Base-by-base conservation (phyloP, 805 yeast species). In the Starmerella potacharoeniae region DNA sequence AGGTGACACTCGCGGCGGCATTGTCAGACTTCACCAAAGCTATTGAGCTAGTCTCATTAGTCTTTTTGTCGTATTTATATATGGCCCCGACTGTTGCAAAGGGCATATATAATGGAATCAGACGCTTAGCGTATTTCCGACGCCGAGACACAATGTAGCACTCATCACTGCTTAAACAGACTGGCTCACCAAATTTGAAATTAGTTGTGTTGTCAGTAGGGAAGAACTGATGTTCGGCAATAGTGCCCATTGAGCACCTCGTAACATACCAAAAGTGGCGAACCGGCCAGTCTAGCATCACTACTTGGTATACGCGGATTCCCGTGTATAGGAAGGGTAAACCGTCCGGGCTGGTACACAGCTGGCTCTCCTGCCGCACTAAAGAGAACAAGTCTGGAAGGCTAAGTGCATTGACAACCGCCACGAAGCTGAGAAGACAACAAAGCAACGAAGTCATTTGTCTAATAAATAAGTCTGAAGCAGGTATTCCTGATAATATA, bases 91-190 rank as follows among this genome's bases (percentile, higher is more conserved):
- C 77, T 68, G 78, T 77, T 0, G 80, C 75, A 17, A 74, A 70
- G 0, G 88, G 86, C 14, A 78, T 68, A 62, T 73, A 81, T 6
- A 80, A 63, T 1, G 77, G 72, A 10, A 74, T 51, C 33, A 73
- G 66, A 50, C 80, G 69, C 11, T 64, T 65, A 0, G 79, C 77
- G 61, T 77, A 82, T 59, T 76, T 74, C 58, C 75, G 74, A 43
- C 82, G 71, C 60, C 89, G 73, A 66, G 79, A 85, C 55, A 82
- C 65, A 55, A 81, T 79, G 62, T 75, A 82, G 56, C 86, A 81
- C 11, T 67, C 51, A 17, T 71, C 54, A 71, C 42, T 16, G 5
- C 51, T 53, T 8, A 62, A 29, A 44, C 59, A 56, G 6, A 57
- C 22, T 6, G 58, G 50, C 4, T 36, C 22, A 6, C 44, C 60